phyloP scores from a whole-genome alignment of 495 filamentous ascomycete genomes.

The Xylaria nigripes region DNA sequence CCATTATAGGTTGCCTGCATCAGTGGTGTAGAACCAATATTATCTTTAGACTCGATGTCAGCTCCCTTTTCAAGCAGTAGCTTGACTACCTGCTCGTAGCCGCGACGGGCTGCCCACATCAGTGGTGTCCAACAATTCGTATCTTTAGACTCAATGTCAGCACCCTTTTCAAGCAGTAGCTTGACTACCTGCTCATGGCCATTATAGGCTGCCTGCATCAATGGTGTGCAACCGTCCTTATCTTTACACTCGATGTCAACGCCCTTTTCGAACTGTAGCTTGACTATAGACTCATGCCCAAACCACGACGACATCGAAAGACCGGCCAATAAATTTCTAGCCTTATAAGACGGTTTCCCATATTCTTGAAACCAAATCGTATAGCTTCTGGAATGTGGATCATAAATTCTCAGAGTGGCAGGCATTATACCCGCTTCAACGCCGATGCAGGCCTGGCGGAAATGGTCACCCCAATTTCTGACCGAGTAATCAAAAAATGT shows the following conservation, averaged over 20 bases:
- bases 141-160: background rate
- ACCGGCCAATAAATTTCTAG: background rate
- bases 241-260: background rate
- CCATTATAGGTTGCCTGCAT: background rate
- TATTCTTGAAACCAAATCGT: background rate
- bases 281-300: slow-evolving; percentile 5
- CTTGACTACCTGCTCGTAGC: background rate
- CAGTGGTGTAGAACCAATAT: background rate
- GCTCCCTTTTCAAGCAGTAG: background rate
- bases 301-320: background rate
- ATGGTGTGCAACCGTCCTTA: background rate
- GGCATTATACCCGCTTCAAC: background rate
- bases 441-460: background rate
- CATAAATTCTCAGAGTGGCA: background rate
- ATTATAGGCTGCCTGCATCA: background rate
- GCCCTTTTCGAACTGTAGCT: background rate
- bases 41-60: slow-evolving; percentile 12
- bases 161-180: background rate
- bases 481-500: slow-evolving; percentile 1
- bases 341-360: background rate
- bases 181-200: background rate
- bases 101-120: background rate
- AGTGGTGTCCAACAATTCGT: background rate
- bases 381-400: background rate
- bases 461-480: background rate